These are phyloP conservation scores for Blumeria hordei DNA, from an alignment of 2,329 filamentous ascomycete genomes.

Conservation along the genomic window DNA sequence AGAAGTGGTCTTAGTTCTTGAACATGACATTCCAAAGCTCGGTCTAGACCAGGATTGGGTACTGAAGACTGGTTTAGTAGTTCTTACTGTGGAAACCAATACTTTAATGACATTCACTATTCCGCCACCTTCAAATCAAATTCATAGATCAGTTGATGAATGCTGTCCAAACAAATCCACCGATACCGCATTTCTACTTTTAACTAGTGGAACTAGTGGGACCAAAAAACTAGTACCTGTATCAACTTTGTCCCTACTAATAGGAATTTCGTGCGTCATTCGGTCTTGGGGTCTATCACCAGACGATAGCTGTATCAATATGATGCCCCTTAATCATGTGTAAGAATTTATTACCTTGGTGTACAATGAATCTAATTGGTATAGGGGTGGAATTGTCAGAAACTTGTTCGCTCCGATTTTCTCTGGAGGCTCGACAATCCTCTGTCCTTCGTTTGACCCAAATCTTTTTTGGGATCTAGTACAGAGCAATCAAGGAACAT, in stretches of 20 bases:
- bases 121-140: conserved; percentile 3
- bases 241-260: conserved; percentile 24
- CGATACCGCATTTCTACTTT: conserved; percentile 26
- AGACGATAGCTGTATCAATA: conserved; percentile 27
- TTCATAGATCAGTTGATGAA: background rate
- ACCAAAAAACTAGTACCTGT: conserved; percentile 34
- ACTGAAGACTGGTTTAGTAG: conserved; percentile 15
- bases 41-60: conserved; percentile 17
- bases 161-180: conserved; percentile 18
- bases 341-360: background rate
- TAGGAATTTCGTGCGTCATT: conserved; percentile 26
- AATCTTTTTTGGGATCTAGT: conserved; percentile 31
- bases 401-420: conserved; percentile 30
- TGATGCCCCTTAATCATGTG: conserved; percentile 34
- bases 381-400: conserved; percentile 23
- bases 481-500: conserved; percentile 23
- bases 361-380: background rate
- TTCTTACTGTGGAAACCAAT: conserved; percentile 19
- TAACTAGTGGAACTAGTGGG: conserved; percentile 32
- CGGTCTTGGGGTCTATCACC: conserved; percentile 26
- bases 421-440: conserved; percentile 27
- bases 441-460: conserved; percentile 28
- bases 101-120: conserved; percentile 17
- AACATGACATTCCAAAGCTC: conserved; percentile 18
- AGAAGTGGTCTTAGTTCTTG: conserved; percentile 22